Conservation (phyloP, 106 monocot genomes). For the Vanilla planifolia region DNA sequence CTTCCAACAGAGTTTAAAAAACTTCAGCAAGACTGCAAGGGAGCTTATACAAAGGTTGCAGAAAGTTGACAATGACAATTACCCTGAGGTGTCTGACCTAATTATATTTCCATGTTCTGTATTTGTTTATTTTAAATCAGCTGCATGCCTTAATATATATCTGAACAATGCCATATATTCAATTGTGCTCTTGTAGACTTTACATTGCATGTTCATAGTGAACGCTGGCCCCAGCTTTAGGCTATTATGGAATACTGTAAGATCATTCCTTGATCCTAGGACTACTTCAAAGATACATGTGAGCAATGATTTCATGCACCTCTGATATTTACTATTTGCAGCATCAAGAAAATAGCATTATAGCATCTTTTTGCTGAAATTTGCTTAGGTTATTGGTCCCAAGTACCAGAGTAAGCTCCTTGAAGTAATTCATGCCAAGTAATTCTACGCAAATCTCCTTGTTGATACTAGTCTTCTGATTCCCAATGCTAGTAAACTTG, state of each 20-base stretch:
- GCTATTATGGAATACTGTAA: slow-evolving; percentile 47
- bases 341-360: not conserved
- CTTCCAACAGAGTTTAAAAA: slow-evolving; percentile 37
- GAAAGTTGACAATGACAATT: slow-evolving; percentile 52
- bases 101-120: not conserved
- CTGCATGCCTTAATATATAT: not conserved
- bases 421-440: slow-evolving; percentile 53
- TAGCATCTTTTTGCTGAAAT: not conserved
- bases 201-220: slow-evolving; percentile 47
- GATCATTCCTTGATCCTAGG: slow-evolving; percentile 49
- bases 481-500: not conserved
- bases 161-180: not conserved
- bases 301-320: not conserved
- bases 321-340: not conserved
- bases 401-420: slow-evolving; percentile 47
- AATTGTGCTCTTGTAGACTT: slow-evolving; percentile 22
- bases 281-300: slow-evolving; percentile 67
- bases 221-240: slow-evolving; percentile 63
- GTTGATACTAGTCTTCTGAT: not conserved
- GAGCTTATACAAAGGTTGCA: slow-evolving; percentile 43
- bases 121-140: not conserved
- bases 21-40: slow-evolving; percentile 56
- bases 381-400: slow-evolving; percentile 43
- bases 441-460: not conserved
- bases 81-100: slow-evolving; percentile 38